Evolutionary conservation across 345 rosid species (phyloP).

Genomic region (Triadica sebifera): DNA sequence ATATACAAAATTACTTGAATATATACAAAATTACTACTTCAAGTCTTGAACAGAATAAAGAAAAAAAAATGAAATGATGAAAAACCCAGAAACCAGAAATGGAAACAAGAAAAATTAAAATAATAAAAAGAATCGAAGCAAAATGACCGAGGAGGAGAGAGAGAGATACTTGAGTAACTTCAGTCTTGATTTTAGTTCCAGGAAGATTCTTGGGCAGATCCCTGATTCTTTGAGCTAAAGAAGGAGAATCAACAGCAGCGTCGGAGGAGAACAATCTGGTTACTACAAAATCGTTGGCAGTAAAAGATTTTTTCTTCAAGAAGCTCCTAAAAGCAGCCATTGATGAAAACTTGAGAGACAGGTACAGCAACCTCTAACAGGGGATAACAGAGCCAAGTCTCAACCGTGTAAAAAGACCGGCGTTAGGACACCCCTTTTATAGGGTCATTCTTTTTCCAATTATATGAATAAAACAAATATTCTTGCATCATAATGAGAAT

Average conservation of each 20-base stretch:
- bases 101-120: too few species aligned
- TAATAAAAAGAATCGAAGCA: neutral
- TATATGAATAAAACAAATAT: too few species aligned
- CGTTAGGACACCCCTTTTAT: neutral
- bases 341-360: constrained; percentile 13
- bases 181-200: constrained; percentile 56
- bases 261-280: constrained; percentile 50
- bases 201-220: constrained; percentile 73
- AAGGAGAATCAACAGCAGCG: constrained; percentile 33
- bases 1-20: too few species aligned
- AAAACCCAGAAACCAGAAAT: constrained; percentile 4
- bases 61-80: neutral
- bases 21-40: too few species aligned
- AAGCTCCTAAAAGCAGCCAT: constrained; percentile 55
- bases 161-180: constrained; percentile 53
- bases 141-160: neutral
- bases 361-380: neutral
- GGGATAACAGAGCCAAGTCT: neutral
- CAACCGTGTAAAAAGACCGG: too few species aligned
- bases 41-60: neutral
- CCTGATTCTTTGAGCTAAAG: constrained; percentile 63
- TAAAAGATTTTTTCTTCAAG: constrained; percentile 38
- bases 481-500: too few species aligned
- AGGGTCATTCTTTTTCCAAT: neutral
- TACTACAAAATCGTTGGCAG: constrained; percentile 18